phyloP scores from a whole-genome alignment of 1,139 yeast genomes.

The Neolecta irregularis region DNA sequence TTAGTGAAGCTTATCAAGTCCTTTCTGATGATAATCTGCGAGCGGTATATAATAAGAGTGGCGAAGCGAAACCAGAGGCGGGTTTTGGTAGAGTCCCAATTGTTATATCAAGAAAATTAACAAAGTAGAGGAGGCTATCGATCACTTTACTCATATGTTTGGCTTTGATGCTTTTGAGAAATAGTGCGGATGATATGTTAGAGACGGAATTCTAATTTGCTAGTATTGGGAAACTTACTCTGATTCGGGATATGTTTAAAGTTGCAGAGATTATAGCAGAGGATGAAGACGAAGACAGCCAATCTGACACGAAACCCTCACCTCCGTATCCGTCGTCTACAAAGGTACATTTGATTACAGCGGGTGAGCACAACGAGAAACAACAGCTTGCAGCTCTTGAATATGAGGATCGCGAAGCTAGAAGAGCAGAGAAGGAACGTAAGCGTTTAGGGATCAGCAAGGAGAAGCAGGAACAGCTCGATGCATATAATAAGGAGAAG shows the following conservation, averaged over 20 bases:
- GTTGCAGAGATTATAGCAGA: constrained; percentile 60
- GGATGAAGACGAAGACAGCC: constrained; percentile 39
- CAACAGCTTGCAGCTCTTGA: background rate
- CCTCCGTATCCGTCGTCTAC: background rate
- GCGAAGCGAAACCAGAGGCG: constrained; percentile 37
- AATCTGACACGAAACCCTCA: constrained; percentile 1
- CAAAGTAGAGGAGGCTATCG: constrained; percentile 2
- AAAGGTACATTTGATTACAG: background rate
- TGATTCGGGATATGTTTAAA: constrained; percentile 64
- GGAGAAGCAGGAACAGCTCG: constrained; percentile 19
- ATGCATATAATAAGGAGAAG: constrained; percentile 67
- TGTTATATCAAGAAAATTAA: background rate
- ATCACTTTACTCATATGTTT: constrained; percentile 1
- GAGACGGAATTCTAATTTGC: background rate
- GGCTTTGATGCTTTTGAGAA: constrained; percentile 3
- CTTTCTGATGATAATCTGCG: constrained; percentile 61
- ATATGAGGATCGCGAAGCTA: constrained; percentile 1
- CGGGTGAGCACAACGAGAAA: background rate
- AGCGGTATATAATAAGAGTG: constrained; percentile 65
- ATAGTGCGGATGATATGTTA: background rate
- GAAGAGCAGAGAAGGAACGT: constrained; percentile 3
- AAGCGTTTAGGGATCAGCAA: background rate
- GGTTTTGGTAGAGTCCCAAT: constrained; percentile 2
- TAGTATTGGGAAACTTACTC: constrained; percentile 72
- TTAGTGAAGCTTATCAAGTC: constrained; percentile 73